A percentile compares a stretch with the other conserved stretches of the same genome.
Evolutionary conservation across 140 eudicot species (phyloP).

Genomic region (Oenanthe javanica): DNA sequence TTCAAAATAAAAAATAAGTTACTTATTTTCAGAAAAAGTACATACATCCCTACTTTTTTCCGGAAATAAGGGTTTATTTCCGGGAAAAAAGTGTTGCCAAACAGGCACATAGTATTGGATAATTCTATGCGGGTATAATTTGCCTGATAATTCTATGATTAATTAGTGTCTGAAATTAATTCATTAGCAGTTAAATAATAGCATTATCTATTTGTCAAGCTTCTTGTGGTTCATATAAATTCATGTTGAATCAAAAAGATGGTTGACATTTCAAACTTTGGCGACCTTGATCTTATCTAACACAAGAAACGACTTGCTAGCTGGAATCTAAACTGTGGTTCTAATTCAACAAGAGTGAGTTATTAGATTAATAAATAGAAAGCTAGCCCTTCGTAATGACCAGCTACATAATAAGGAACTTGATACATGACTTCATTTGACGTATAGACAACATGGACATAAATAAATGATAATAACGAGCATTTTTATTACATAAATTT

Average conservation of each 20-base stretch:
- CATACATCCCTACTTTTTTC: no score
- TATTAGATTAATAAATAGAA: neutral
- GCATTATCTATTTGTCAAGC: neutral
- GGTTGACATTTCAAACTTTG: slow-evolving; percentile 6
- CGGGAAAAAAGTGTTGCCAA: no score
- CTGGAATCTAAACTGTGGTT: neutral
- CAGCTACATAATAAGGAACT: neutral
- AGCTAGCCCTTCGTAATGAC: neutral
- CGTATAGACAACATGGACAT: no score
- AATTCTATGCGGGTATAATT: neutral
- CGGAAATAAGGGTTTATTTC: no score
- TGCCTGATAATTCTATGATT: no score
- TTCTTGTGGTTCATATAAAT: neutral
- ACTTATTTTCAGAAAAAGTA: no score
- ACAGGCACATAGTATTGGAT: neutral
- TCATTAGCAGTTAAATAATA: neutral
- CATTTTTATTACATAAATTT: no score
- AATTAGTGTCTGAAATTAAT: neutral
- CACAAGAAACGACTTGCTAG: neutral
- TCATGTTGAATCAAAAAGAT: neutral
- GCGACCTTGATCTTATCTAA: slow-evolving; percentile 6
- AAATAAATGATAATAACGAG: no score
- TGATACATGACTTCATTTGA: no score
- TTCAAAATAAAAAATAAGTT: no score
- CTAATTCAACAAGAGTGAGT: neutral